Evolutionary conservation across 2,329 filamentous ascomycete species (phyloP), one percentile per base, ranked within the genome.

Genomic region (Fusarium sp.): DNA sequence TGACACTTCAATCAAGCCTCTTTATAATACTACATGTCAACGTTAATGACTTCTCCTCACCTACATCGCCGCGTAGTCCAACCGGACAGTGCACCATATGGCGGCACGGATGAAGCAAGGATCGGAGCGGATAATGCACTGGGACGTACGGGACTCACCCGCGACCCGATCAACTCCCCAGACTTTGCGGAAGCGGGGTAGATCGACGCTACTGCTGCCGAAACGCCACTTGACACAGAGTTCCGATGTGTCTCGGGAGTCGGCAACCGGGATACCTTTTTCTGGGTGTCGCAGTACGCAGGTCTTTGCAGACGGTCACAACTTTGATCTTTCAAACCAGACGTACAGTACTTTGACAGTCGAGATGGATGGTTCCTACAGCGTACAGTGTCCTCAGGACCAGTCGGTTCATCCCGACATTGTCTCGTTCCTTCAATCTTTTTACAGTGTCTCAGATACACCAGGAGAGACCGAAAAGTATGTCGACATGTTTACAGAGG

Each of bases 391-490:
- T 43, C 72, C 72, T 16, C 57, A 59, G 37, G 72, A 75, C 8
- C 50, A 67, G 20, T 75, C 72, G 33, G 65, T 68, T 11, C 50
- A 60, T 29, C 59, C 72, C 37, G 69, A 71, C 5, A 52, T 75
- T 11, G 57, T 75, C 24, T 27, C 62, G 13, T 75, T 75, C n/a
- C 60, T 75, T 1, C 56, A 75, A 11, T 45, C 62, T 0, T 74
- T 74, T 14, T 74, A 67, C 18, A 56, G 57, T 13, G 22, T 75
- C 14, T 74, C 72, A 39, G 72, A 74, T 20, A 75, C 72, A 3
- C 69, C 66, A 3, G 68, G 72, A 13, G 72, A 75, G 22, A 74
- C 72, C 6, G 61, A 48, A 33, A 66, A 75, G 9, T 74, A 74
- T 62, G 72, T 74, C 5, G 65, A 69, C 35, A 66, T 54, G 62